Percentiles rank a stretch among this genome's conserved stretches.
phyloP scores from a whole-genome alignment of 2,329 filamentous ascomycete species.

The Epichloe coenophiala region DNA sequence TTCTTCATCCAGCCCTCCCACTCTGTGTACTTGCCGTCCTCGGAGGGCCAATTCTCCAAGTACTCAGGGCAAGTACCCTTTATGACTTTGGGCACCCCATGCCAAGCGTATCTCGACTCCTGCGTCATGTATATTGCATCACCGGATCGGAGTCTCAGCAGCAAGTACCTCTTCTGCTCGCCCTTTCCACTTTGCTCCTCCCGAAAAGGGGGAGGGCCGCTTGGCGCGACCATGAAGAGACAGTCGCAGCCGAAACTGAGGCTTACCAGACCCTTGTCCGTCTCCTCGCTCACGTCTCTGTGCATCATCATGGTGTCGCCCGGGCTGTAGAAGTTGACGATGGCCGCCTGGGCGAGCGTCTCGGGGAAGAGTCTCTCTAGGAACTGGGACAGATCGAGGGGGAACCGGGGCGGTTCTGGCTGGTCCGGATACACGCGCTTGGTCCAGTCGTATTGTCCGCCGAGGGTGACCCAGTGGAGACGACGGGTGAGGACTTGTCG shows the following conservation, averaged over 20 bases:
- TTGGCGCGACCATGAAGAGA: slow-evolving; percentile 71
- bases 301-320: slow-evolving; percentile 88
- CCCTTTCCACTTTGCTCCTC: slow-evolving; percentile 8
- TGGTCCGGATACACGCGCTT: slow-evolving; percentile 61
- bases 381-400: slow-evolving; percentile 54
- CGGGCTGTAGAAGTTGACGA: slow-evolving; percentile 84
- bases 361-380: slow-evolving; percentile 60
- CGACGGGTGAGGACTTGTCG: slow-evolving; percentile 62
- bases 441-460: slow-evolving; percentile 95
- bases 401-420: slow-evolving; percentile 55
- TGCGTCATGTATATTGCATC: slow-evolving; percentile 86
- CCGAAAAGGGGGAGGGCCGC: slow-evolving; percentile 13
- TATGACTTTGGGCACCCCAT: slow-evolving; percentile 82
- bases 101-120: slow-evolving; percentile 78
- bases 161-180: slow-evolving; percentile 34
- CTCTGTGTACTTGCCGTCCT: slow-evolving; percentile 38
- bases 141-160: slow-evolving; percentile 63
- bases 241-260: slow-evolving; percentile 83
- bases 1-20: slow-evolving; percentile 82
- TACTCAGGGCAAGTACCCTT: slow-evolving; percentile 64
- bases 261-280: slow-evolving; percentile 65
- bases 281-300: slow-evolving; percentile 82
- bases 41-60: slow-evolving; percentile 61
- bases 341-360: slow-evolving; percentile 75
- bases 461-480: slow-evolving; percentile 86